These are phyloP conservation scores for Haplosporangium sp. DNA, from an alignment of 371 early-diverging fungal genomes.

Conservation along the genomic window DNA sequence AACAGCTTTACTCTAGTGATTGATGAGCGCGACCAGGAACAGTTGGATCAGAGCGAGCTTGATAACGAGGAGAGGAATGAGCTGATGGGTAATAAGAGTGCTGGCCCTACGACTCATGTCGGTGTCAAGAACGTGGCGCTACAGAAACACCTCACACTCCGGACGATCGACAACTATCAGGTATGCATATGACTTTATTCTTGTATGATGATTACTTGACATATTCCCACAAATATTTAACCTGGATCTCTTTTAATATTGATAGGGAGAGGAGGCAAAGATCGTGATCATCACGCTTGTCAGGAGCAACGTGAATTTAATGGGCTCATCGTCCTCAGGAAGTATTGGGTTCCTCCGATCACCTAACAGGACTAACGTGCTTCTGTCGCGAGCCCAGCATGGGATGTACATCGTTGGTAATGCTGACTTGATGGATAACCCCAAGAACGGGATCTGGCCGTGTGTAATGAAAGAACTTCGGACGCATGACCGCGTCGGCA, in stretches of 20 bases:
- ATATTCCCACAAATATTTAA: neutral
- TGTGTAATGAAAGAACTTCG: slow-evolving; percentile 38
- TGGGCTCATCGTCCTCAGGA: slow-evolving; percentile 15
- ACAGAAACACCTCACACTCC: slow-evolving; percentile 33
- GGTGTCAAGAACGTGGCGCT: slow-evolving; percentile 19
- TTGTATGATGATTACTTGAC: too few relatives aligned
- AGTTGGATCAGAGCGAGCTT: slow-evolving; percentile 34
- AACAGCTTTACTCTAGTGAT: slow-evolving; percentile 37
- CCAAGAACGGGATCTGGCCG: slow-evolving; percentile 57
- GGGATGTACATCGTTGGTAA: slow-evolving; percentile 70
- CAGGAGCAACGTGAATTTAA: slow-evolving; percentile 65
- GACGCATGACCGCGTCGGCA: slow-evolving; percentile 41
- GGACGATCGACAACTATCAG: slow-evolving; percentile 57
- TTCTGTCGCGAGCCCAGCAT: slow-evolving; percentile 75
- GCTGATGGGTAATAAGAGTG: neutral
- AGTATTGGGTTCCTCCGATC: slow-evolving; percentile 84
- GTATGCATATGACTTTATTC: slow-evolving; percentile 4
- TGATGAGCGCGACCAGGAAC: slow-evolving; percentile 57
- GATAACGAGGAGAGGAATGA: slow-evolving; percentile 8
- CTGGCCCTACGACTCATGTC: neutral
- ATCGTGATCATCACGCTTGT: slow-evolving; percentile 68
- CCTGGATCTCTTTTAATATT: neutral
- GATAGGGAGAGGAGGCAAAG: slow-evolving; percentile 58
- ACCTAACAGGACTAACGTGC: slow-evolving; percentile 82
- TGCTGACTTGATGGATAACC: slow-evolving; percentile 43